phyloP scores from a whole-genome alignment of 345 rosid genomes.

The Theobroma cacao region DNA sequence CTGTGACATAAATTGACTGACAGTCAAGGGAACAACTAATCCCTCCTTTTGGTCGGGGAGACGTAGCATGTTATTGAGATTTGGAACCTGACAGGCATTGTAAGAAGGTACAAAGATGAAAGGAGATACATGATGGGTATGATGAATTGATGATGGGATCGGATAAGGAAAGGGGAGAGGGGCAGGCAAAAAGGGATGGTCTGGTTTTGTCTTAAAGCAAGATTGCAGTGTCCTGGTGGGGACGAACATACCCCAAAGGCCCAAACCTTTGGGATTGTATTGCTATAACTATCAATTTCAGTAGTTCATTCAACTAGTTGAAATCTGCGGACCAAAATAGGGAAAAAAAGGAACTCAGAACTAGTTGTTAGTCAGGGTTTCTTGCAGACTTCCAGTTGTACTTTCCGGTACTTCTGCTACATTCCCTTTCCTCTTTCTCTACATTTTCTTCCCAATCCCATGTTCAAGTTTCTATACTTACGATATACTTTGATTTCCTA shows the following conservation, averaged over 20 bases:
- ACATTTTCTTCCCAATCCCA: too few relatives aligned
- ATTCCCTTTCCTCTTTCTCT: background rate
- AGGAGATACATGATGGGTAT: background rate
- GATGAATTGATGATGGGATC: background rate
- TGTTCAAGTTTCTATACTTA: too few relatives aligned
- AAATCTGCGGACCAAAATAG: background rate
- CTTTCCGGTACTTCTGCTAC: background rate
- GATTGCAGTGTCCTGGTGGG: constrained; percentile 6
- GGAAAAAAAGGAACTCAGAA: background rate
- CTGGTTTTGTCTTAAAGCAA: constrained; percentile 5
- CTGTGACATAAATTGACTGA: background rate
- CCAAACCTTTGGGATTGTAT: background rate
- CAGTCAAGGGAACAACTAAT: background rate
- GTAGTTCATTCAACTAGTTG: background rate
- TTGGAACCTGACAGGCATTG: background rate
- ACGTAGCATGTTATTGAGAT: background rate
- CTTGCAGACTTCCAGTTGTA: background rate
- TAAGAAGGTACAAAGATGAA: background rate
- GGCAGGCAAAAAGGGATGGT: constrained; percentile 3
- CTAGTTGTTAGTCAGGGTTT: background rate
- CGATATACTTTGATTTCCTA: too few relatives aligned
- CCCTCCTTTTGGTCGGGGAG: constrained; percentile 11
- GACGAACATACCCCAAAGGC: background rate
- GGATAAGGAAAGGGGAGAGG: background rate
- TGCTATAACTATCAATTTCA: background rate